Evolutionary conservation across 176 grass and related monocot species (phyloP).

Genomic region (Phragmites australis): DNA sequence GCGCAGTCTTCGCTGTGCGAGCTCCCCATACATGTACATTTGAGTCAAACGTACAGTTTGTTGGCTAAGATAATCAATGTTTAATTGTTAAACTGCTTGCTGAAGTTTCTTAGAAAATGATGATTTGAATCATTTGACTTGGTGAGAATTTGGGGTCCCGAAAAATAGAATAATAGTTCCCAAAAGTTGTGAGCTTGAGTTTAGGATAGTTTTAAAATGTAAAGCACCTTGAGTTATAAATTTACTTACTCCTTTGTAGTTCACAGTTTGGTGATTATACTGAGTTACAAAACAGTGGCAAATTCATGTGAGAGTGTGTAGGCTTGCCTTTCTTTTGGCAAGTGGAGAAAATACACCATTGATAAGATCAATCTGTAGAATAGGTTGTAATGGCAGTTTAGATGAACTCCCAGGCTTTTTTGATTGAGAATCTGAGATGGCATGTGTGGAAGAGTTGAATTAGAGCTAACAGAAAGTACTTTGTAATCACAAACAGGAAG

Average conservation of each 20-base stretch:
- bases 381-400: neutral
- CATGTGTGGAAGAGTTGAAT: neutral
- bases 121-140: too few relatives aligned
- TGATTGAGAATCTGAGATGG: neutral
- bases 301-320: neutral
- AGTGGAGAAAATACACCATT: neutral
- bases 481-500: neutral
- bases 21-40: neutral
- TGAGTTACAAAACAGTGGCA: neutral
- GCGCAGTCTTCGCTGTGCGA: neutral
- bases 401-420: neutral
- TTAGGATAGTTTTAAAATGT: neutral
- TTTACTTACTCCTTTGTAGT: neutral
- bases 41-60: neutral
- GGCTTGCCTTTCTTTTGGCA: neutral
- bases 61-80: neutral
- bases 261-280: neutral
- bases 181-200: neutral
- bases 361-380: neutral
- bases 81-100: neutral
- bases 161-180: neutral
- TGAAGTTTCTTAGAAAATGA: neutral
- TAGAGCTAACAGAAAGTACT: neutral
- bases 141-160: too few relatives aligned
- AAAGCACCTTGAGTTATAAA: neutral